Evolutionary conservation across 768 basidiomycete genomes (phyloP).

Genomic region (Phaeotremella skinneri): DNA sequence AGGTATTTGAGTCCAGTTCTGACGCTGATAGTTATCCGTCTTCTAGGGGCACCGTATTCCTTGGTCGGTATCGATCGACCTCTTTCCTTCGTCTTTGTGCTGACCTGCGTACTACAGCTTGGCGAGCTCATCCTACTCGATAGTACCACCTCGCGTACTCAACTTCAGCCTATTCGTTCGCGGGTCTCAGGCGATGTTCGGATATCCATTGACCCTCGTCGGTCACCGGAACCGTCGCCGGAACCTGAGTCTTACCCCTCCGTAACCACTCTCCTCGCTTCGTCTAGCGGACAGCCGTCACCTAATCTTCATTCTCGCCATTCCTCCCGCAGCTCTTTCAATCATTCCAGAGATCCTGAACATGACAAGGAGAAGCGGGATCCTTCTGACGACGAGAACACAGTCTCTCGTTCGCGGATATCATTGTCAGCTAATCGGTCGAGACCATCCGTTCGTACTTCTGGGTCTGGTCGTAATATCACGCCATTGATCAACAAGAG

Average conservation of each 20-base stretch:
- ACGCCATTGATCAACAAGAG: slow-evolving; percentile 16
- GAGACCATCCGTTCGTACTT: too few species aligned
- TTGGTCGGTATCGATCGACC: slow-evolving; percentile 58
- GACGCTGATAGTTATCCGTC: not conserved
- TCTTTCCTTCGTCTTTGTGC: not conserved
- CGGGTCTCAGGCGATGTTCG: slow-evolving; percentile 9
- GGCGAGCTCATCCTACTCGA: slow-evolving; percentile 78
- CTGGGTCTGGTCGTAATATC: slow-evolving; percentile 14
- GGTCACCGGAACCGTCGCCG: slow-evolving; percentile 10
- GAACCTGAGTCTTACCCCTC: slow-evolving; percentile 33
- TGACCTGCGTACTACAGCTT: slow-evolving; percentile 56
- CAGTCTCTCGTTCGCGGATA: too few species aligned
- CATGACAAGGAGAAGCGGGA: not conserved
- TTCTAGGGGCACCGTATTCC: slow-evolving; percentile 82
- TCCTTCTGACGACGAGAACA: not conserved
- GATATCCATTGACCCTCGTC: slow-evolving; percentile 7
- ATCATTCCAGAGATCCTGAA: not conserved
- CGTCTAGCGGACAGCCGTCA: slow-evolving; percentile 6
- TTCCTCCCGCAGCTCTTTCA: slow-evolving; percentile 10
- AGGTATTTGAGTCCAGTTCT: not conserved
- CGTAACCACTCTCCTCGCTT: slow-evolving; percentile 5
- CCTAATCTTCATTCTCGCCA: slow-evolving; percentile 15
- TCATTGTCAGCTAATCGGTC: too few species aligned
- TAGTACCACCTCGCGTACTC: slow-evolving; percentile 13
- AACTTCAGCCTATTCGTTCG: slow-evolving; percentile 52